phyloP scores from a whole-genome alignment of 2,329 filamentous ascomycete genomes.

The Pseudocercospora musae region DNA sequence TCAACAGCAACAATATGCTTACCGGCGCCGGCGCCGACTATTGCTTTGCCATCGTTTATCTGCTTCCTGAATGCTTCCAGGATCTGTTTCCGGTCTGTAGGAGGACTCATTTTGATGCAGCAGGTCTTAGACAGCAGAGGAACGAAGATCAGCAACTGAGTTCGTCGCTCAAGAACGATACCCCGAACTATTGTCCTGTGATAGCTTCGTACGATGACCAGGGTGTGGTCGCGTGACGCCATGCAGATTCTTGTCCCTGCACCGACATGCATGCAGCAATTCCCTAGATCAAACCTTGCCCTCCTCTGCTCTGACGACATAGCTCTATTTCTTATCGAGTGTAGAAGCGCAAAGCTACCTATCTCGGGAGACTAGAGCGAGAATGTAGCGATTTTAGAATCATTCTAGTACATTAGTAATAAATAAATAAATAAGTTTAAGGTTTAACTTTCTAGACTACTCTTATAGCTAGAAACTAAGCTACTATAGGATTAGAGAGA shows the following conservation, averaged over 20 bases:
- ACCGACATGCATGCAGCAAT: neutral
- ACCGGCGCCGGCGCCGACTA: conserved; percentile 67
- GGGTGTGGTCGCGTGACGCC: conserved; percentile 7
- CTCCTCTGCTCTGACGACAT: neutral
- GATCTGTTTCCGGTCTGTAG: conserved; percentile 55
- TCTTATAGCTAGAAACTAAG: no score
- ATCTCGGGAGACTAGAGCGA: no score
- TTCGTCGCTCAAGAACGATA: neutral
- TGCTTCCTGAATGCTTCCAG: conserved; percentile 53
- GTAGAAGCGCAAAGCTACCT: neutral
- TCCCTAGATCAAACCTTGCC: neutral
- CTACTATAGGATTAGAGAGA: no score
- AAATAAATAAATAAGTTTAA: no score
- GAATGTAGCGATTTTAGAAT: no score
- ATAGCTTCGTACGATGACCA: neutral
- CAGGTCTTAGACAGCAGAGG: neutral
- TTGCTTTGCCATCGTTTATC: conserved; percentile 54
- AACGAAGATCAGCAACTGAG: neutral
- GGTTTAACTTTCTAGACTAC: no score
- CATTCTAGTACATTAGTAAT: no score
- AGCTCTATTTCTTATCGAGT: neutral
- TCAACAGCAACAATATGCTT: conserved; percentile 13
- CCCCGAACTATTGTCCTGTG: neutral
- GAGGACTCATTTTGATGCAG: conserved; percentile 51
- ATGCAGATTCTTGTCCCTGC: conserved; percentile 3